Conservation (phyloP, 148 eudicot species). For the Rhododendron ferrugineum region DNA sequence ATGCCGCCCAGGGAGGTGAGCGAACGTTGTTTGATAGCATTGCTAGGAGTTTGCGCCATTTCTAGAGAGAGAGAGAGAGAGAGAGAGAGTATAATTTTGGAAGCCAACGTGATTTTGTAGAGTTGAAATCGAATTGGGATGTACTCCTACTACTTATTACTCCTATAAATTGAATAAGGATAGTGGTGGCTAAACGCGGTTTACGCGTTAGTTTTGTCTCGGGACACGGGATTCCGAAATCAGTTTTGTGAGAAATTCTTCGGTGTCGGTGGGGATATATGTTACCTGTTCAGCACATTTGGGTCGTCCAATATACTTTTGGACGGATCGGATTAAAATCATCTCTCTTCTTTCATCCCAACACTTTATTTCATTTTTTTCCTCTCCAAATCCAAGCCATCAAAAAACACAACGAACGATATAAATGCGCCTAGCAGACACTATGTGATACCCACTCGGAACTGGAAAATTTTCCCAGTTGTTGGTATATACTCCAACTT, state of each 20-base stretch:
- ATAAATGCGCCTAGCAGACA: rapidly evolving
- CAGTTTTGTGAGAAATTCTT: neutral
- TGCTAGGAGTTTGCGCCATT: neutral
- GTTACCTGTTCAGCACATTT: rapidly evolving
- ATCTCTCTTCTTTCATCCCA: too few species aligned
- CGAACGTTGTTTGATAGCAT: neutral
- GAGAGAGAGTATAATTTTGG: neutral
- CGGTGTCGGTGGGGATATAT: neutral
- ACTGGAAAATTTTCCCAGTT: too few species aligned
- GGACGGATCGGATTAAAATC: rapidly evolving
- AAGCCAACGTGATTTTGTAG: neutral
- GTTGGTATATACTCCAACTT: too few species aligned
- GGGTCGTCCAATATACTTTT: too few species aligned
- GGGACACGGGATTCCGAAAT: neutral
- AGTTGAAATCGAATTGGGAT: neutral
- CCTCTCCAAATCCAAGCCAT: too few species aligned
- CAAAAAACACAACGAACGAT: rapidly evolving
- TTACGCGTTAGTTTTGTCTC: neutral
- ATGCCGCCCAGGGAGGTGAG: neutral
- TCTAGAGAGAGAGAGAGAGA: neutral
- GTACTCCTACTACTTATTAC: too few species aligned
- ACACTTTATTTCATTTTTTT: too few species aligned
- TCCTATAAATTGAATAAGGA: neutral
- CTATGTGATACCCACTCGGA: rapidly evolving
- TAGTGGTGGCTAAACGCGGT: neutral